Percentiles rank a stretch among this genome's conserved stretches.
These are phyloP conservation scores for Pseudogymnoascus verrucosus DNA, from an alignment of 2,329 filamentous ascomycete species.

Conservation along the genomic window DNA sequence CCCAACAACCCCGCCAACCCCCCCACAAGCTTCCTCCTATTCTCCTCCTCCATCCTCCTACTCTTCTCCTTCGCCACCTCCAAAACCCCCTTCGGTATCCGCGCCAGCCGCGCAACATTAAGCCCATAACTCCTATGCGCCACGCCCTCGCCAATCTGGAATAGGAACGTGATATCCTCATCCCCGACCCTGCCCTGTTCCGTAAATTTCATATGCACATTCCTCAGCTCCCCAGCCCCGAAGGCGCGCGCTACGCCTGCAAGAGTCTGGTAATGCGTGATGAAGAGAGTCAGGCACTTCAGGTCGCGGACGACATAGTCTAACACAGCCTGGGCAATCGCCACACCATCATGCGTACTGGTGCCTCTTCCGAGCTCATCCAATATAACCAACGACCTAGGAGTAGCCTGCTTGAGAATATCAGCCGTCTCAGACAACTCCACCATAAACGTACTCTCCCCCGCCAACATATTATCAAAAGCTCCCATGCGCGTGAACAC, in stretches of 20 bases:
- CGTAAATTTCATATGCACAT: conserved; percentile 91
- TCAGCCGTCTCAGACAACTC: conserved; percentile 87
- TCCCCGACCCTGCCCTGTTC: conserved; percentile 38
- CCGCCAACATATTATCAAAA: conserved; percentile 89
- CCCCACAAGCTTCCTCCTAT: conserved; percentile 52
- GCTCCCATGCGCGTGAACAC: conserved; percentile 94
- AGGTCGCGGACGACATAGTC: conserved; percentile 71
- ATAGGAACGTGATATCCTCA: conserved; percentile 86
- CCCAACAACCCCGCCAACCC: conserved; percentile 23
- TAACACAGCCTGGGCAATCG: conserved; percentile 87
- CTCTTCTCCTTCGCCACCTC: conserved; percentile 76
- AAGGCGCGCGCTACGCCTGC: conserved; percentile 63
- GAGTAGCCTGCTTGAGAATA: conserved; percentile 82
- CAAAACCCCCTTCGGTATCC: conserved; percentile 67
- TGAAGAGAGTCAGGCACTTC: conserved; percentile 79
- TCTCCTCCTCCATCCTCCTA: conserved; percentile 66
- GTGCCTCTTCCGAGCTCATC: conserved; percentile 94
- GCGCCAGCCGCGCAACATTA: conserved; percentile 83
- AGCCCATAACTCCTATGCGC: conserved; percentile 91
- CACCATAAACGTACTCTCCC: conserved; percentile 96
- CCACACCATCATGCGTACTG: conserved; percentile 89
- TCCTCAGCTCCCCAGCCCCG: conserved; percentile 56
- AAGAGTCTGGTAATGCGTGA: conserved; percentile 93
- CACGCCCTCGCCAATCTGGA: conserved; percentile 83
- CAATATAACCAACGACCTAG: conserved; percentile 77